phyloP scores from a whole-genome alignment of 2,329 filamentous ascomycete species.

The Pyricularia pennisetigena region DNA sequence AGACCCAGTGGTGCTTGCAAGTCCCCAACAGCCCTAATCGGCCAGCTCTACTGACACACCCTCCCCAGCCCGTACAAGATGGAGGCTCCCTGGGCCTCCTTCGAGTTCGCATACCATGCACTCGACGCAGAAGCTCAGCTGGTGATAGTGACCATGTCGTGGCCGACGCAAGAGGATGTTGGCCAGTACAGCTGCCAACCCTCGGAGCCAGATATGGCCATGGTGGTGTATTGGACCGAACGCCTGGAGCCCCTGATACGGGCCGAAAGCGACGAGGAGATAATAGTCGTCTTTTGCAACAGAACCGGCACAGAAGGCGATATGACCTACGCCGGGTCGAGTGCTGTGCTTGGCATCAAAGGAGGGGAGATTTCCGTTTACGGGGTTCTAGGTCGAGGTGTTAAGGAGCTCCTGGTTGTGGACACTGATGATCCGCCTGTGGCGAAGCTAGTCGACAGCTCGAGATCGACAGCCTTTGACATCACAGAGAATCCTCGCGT shows the following conservation, averaged over 20 bases:
- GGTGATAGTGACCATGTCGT: slow-evolving; percentile 68
- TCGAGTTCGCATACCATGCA: slow-evolving; percentile 46
- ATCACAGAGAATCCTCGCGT: too few species aligned
- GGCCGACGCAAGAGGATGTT: slow-evolving; percentile 52
- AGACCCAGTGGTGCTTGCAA: too few species aligned
- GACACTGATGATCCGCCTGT: too few species aligned
- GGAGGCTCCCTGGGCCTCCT: slow-evolving; percentile 36
- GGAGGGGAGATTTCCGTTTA: slow-evolving; percentile 58
- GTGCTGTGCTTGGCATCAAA: slow-evolving; percentile 57
- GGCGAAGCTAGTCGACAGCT: too few species aligned
- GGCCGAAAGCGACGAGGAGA: slow-evolving; percentile 40
- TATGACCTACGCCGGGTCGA: slow-evolving; percentile 64
- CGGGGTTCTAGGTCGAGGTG: slow-evolving; percentile 58
- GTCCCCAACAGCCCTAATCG: too few species aligned
- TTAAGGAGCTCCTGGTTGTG: slow-evolving; percentile 58
- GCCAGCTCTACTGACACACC: too few species aligned
- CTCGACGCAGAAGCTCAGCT: slow-evolving; percentile 46
- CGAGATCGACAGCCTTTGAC: too few species aligned
- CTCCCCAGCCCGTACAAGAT: slow-evolving; percentile 42
- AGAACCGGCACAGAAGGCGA: slow-evolving; percentile 57
- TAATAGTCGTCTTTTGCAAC: slow-evolving; percentile 65
- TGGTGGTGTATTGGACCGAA: slow-evolving; percentile 66
- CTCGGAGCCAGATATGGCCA: slow-evolving; percentile 59
- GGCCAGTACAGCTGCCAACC: slow-evolving; percentile 35
- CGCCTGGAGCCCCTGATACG: slow-evolving; percentile 57